Base-by-base conservation (phyloP, 2,329 filamentous ascomycete species). In the Cladosporium sp. region DNA sequence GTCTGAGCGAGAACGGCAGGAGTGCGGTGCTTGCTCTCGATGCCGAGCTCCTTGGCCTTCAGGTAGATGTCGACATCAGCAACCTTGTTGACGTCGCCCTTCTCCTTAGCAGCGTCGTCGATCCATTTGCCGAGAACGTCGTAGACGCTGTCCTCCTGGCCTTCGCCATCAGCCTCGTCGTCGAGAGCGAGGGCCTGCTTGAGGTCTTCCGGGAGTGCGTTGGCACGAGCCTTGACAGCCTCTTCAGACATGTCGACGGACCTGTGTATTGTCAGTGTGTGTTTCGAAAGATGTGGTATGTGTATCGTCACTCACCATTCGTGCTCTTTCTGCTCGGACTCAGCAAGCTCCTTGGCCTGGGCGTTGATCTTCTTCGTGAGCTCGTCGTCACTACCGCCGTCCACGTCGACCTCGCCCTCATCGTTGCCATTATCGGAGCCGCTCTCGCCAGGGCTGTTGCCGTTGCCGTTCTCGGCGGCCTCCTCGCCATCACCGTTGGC, bases 91-190 rank as follows among this genome's bases (percentile, higher is more conserved):
- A 96, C 78, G 61, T 84, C 78, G 55, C 86, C 88, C 72, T 78
- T 73, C 56, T 86, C 84, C 57, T 82, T 80, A 53, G 83, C 78
- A 52, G 85, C 84, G 66, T 91, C 79, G 65, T 88, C 80, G 64
- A 99, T 88, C 93, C 93, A 99, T 73, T 86, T 88, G 67, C 91
- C 93, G 58, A 99, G 84, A 61, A 89, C 83, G 67, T 96, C 91
- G 68, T 97, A 99, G 68, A 82, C 79, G 59, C 82, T 91, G 71
- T 80, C 81, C 58, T 80, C 84, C 65, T 91, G 90, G 57, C 83
- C 88, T 51, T 90, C 89, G 55, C 88, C 89, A 38, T 95, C 85
- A 11, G 87, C 85, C 7, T 85, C 90, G 52, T 88, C 88, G 64
- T 87, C 89, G 51, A 68, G 61, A 37, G 66, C 64, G 58, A 97